phyloP scores from a whole-genome alignment of 345 rosid species.

The Nephelium lappaceum region DNA sequence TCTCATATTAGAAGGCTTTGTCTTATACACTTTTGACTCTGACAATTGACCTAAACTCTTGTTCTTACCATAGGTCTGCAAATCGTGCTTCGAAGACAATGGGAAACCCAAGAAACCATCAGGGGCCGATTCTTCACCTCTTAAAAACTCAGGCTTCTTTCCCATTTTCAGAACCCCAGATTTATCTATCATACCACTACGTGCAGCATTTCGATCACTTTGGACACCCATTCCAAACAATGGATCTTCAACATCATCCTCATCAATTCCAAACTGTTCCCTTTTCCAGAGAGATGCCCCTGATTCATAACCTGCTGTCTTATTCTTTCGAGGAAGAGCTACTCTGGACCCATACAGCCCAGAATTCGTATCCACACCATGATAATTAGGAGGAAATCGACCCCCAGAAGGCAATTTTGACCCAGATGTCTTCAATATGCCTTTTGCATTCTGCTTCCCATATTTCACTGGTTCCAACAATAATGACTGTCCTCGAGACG shows the following conservation, averaged over 20 bases:
- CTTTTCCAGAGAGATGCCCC: slow-evolving; percentile 47
- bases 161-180: slow-evolving; percentile 49
- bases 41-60: slow-evolving; percentile 37
- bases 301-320: slow-evolving; percentile 46
- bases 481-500: slow-evolving; percentile 41
- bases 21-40: slow-evolving; percentile 31
- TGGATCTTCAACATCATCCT: slow-evolving; percentile 57
- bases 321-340: slow-evolving; percentile 43
- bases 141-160: slow-evolving; percentile 52
- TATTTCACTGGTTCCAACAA: slow-evolving; percentile 46
- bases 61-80: slow-evolving; percentile 45
- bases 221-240: slow-evolving; percentile 62
- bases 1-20: slow-evolving; percentile 39
- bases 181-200: slow-evolving; percentile 36
- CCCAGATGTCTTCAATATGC: slow-evolving; percentile 55
- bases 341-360: slow-evolving; percentile 41
- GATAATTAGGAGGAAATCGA: slow-evolving; percentile 44
- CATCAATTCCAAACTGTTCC: slow-evolving; percentile 50
- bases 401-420: slow-evolving; percentile 43
- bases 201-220: slow-evolving; percentile 42
- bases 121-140: slow-evolving; percentile 44
- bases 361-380: slow-evolving; percentile 54
- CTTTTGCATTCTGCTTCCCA: slow-evolving; percentile 67
- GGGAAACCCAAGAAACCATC: slow-evolving; percentile 62
- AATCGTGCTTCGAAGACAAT: slow-evolving; percentile 53